A percentile compares a stretch with the other conserved stretches of the same genome.
Evolutionary conservation across 768 basidiomycete genomes (phyloP).

Genomic region (Podaxis pistillaris): DNA sequence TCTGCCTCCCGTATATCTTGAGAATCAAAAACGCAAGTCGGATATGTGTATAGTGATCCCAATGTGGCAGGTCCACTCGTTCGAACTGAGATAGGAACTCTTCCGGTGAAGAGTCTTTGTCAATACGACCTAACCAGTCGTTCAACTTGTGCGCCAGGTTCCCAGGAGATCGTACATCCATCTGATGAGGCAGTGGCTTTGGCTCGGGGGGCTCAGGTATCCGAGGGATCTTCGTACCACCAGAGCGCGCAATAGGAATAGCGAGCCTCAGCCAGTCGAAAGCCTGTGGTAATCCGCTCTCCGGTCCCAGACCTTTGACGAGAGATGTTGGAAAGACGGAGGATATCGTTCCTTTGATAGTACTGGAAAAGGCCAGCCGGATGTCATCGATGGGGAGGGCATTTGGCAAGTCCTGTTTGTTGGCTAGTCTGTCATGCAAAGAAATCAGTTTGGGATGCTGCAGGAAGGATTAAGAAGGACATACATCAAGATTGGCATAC

Average conservation of each 20-base stretch:
- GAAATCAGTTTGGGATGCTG: not conserved
- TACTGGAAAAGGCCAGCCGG: conserved; percentile 27
- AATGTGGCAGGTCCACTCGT: conserved; percentile 32
- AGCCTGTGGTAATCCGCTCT: conserved; percentile 33
- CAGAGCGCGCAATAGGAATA: conserved; percentile 24
- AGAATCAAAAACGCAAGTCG: conserved; percentile 42
- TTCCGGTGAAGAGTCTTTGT: conserved; percentile 26
- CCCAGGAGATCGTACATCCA: conserved; percentile 20
- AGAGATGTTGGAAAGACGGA: conserved; percentile 28
- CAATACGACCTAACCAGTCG: conserved; percentile 33
- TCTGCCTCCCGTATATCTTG: conserved; percentile 37
- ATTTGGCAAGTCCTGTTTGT: conserved; percentile 60
- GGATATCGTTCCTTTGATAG: conserved; percentile 27
- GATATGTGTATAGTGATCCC: conserved; percentile 51
- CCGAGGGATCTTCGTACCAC: not conserved
- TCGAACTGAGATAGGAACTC: conserved; percentile 36
- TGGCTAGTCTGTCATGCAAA: conserved; percentile 41
- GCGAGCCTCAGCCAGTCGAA: conserved; percentile 39
- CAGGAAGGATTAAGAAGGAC: conserved; percentile 1
- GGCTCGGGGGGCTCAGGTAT: conserved; percentile 2
- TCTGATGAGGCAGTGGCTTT: not conserved
- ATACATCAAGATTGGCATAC: conserved; percentile 33
- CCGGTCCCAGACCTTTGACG: conserved; percentile 12
- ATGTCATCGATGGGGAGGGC: conserved; percentile 50
- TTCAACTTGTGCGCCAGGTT: conserved; percentile 32